Evolutionary conservation across 2,329 filamentous ascomycete species (phyloP).

Genomic region (Aureobasidium sp.): DNA sequence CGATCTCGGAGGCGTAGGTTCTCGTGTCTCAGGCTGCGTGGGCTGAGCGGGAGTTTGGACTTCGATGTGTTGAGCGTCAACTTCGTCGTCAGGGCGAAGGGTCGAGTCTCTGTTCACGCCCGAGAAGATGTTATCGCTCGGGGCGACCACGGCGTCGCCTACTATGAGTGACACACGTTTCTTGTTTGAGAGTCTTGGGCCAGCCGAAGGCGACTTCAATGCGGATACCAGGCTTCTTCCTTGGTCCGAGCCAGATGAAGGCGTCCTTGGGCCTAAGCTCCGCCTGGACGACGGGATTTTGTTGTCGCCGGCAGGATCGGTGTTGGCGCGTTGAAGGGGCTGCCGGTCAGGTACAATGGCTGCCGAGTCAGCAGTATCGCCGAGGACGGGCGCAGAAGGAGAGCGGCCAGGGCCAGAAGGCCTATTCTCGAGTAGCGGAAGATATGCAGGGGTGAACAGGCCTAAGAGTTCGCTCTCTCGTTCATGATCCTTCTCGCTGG

Average conservation of each 20-base stretch:
- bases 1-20: neutral
- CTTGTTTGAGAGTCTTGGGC: slow-evolving; percentile 20
- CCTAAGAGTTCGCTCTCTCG: slow-evolving; percentile 30
- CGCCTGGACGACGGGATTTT: slow-evolving; percentile 10
- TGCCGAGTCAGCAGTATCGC: neutral
- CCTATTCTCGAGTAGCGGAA: slow-evolving; percentile 28
- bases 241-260: slow-evolving; percentile 30
- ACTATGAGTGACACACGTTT: slow-evolving; percentile 32
- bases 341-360: slow-evolving; percentile 4
- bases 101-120: neutral
- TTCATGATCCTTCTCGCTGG: slow-evolving; percentile 13
- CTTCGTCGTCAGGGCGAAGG: neutral
- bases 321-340: slow-evolving; percentile 23
- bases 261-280: slow-evolving; percentile 26
- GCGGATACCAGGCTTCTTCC: slow-evolving; percentile 30
- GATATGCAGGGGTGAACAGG: slow-evolving; percentile 31
- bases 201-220: slow-evolving; percentile 26
- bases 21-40: neutral
- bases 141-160: slow-evolving; percentile 30
- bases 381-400: slow-evolving; percentile 23
- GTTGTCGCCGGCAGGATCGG: slow-evolving; percentile 22
- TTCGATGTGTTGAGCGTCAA: neutral
- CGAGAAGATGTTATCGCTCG: slow-evolving; percentile 28
- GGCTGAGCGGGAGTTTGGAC: neutral
- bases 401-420: slow-evolving; percentile 19